Conservation (phyloP, 768 basidiomycete genomes). For the Dictyophora rubrovolvata region DNA sequence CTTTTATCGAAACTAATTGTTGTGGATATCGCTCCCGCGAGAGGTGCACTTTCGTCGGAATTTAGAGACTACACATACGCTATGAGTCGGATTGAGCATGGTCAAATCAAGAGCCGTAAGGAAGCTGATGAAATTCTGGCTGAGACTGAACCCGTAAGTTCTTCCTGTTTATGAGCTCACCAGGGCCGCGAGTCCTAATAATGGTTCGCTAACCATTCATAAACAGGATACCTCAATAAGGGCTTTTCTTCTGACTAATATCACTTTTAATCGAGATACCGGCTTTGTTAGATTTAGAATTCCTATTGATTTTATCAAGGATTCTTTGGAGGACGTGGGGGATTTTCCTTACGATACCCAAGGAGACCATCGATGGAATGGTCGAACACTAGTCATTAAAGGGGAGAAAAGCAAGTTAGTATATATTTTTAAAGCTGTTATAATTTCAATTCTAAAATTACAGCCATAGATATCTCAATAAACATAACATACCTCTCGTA, state of each 20-base stretch:
- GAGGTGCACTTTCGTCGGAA: conserved; percentile 46
- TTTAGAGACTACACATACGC: conserved; percentile 56
- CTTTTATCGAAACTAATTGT: conserved; percentile 55
- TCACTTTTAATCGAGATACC: conserved; percentile 31
- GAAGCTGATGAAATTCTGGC: conserved; percentile 61
- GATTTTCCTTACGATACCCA: conserved; percentile 60
- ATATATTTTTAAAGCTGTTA: not conserved
- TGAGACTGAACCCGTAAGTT: conserved; percentile 50
- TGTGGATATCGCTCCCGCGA: conserved; percentile 74
- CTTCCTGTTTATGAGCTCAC: not conserved
- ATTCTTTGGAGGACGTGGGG: conserved; percentile 56
- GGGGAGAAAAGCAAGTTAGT: conserved; percentile 66
- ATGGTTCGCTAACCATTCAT: not conserved
- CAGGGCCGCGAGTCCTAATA: too few relatives aligned
- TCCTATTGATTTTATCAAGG: conserved; percentile 56
- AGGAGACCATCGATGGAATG: conserved; percentile 41
- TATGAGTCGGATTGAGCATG: conserved; percentile 65
- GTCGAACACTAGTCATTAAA: conserved; percentile 64
- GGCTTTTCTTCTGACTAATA: conserved; percentile 82
- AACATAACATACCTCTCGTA: conserved; percentile 51
- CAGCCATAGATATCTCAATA: conserved; percentile 57
- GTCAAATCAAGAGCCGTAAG: conserved; percentile 46
- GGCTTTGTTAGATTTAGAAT: conserved; percentile 54
- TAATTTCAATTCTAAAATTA: not conserved
- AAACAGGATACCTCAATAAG: conserved; percentile 59